Base-by-base conservation (phyloP, 2,329 filamentous ascomycete species). In the Lasiodiplodia hormozganensis region DNA sequence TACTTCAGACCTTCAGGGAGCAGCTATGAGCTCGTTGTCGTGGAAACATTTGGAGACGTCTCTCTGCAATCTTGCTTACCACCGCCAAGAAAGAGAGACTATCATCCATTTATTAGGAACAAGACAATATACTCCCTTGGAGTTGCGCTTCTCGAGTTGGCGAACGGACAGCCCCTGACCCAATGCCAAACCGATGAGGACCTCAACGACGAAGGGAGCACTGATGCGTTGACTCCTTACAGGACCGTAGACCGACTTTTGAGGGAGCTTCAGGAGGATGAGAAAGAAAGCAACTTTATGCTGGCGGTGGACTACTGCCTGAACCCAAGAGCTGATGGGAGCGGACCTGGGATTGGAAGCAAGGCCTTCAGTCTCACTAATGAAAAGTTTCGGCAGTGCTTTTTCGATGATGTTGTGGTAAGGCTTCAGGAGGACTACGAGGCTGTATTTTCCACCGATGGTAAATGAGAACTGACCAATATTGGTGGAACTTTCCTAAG, bases 111-210 rank as follows among this genome's bases (percentile, higher is more conserved):
- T 10, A 64, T 70, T 18, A 69, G 71, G 52, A 70, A 71, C 51
- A 47, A 68, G 38, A 64, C 65, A 4, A 34, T 72, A 5, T 71
- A 71, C 38, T 70, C 69, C 6, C 68, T 71, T 16, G 69, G 70
- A 10, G 40, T 71, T 16, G 70, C 71, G 14, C 67, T 72, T 18
- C 34, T 72, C 6, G 70, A 72, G 54, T 40, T 72, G 4, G 23
- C 70, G 18, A 60, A 71, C 31, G 67, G 70, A 18, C 16, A 36
- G 25, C 54, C 62, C 16, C 34, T 71, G 4, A 21, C 38, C 3
- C 51, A 34, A 16, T 57, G 69, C 31, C 43, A 64, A 36, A 40
- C n/a, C 14, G 12, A 62, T 14, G 67, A 69, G 18, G 71, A 72
- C 25, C 68, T 70, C 3, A 25, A 28, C 14, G 25, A 28, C 4